These are phyloP conservation scores for Zea mays DNA, from an alignment of 176 grass and related monocot genomes.

Conservation along the genomic window Zm-B73-REFERENCE-NAM-5.0 NC_050100.1:213145001-213145500, in stretches of 20 bases:
- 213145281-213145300: constrained; percentile 45
- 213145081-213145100: background rate
- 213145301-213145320: constrained; percentile 94
- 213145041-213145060: constrained; percentile 38
- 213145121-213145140: background rate
- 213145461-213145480: background rate
- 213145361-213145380: constrained; percentile 37
- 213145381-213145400: constrained; percentile 35
- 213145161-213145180: background rate
- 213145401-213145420: background rate
- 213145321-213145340: constrained; percentile 82
- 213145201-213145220: background rate
- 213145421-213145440: background rate
- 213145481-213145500: no score
- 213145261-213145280: background rate
- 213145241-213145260: background rate
- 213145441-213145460: background rate
- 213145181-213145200: background rate
- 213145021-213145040: background rate
- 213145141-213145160: background rate
- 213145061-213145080: background rate
- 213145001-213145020: background rate
- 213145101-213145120: background rate
- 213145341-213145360: background rate
- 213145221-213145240: background rate